Evolutionary conservation across 2,329 filamentous ascomycete genomes (phyloP), one percentile per base, ranked within the genome.

Genomic region (Colletotrichum limetticola): DNA sequence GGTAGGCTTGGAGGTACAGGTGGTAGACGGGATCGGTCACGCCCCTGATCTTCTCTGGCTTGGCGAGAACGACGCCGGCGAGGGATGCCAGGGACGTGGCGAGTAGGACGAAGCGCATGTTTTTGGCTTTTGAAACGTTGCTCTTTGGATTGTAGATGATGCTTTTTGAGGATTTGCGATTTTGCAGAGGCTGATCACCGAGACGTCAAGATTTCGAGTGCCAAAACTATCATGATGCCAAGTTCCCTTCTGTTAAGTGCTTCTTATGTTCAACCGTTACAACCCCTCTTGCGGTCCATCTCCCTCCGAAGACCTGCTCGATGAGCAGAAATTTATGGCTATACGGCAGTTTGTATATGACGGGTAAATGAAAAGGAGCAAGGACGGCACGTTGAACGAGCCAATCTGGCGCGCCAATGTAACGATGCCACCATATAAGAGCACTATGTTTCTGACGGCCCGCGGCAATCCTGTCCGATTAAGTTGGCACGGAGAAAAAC

Each of bases 21-120:
- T 90, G 87, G 74, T 85, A 89, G 68, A 89, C 85, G 2, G 88
- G 87, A 7, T 83, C 81, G 68, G 81, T 79, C 9, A 88, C 86
- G 49, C 84, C 84, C 42, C 87, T 86, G 73, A 89, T 87, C 76
- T 86, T 85, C 77, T 86, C 84, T 14, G 86, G 80, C 65, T 86
- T 86, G 55, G 82, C 82, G 7, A 78, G 70, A n/a, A 78, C 77
- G 4, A 42, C 24, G 56, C 58, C 28, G 9, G 64, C 26, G 35
- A 75, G 19, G 49, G 66, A 64, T 35, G 35, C 46, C 58, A 64
- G 61, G 12, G 55, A 57, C 67, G 56, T 8, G 42, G 59, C 66
- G n/a, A 65, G 57, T 52, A 71, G 32, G 73, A 55, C 63, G 66
- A 76, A 42, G 28, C 68, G 67, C 76, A 74, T 74, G 32, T 11